Evolutionary conservation across 352 stramenopile genomes (phyloP).

Genomic region (Globisporangium spiculum): DNA sequence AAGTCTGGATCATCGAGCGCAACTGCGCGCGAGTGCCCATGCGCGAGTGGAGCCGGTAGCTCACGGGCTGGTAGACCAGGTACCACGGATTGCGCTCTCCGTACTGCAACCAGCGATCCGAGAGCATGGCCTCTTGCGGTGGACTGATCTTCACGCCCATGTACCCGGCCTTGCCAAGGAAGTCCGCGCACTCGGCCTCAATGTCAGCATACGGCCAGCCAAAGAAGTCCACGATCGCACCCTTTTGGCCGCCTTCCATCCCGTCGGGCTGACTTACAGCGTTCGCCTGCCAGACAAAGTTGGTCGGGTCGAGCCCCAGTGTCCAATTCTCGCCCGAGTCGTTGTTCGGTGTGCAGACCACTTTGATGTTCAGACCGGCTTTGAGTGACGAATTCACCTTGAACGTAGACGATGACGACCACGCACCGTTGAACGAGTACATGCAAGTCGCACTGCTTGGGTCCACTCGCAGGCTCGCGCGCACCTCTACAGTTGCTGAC

Average conservation of each 20-base stretch:
- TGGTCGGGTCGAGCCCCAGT: constrained; percentile 48
- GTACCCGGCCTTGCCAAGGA: constrained; percentile 63
- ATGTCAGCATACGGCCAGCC: constrained; percentile 68
- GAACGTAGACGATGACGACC: constrained; percentile 21
- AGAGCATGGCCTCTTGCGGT: constrained; percentile 53
- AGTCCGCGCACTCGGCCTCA: constrained; percentile 53
- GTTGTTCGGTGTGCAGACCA: constrained; percentile 22
- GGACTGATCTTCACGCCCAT: constrained; percentile 72
- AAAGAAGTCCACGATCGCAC: constrained; percentile 68
- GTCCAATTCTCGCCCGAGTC: constrained; percentile 23
- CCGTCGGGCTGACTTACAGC: constrained; percentile 26
- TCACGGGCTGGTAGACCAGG: constrained; percentile 64
- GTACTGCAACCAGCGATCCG: constrained; percentile 34
- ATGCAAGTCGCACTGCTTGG: constrained; percentile 18
- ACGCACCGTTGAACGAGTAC: constrained; percentile 39
- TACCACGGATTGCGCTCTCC: constrained; percentile 67
- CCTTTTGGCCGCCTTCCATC: constrained; percentile 47
- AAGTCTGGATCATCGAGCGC: constrained; percentile 63
- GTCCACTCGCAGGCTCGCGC: constrained; percentile 22
- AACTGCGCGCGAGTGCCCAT: constrained; percentile 51
- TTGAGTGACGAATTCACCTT: constrained; percentile 24
- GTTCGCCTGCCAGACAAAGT: constrained; percentile 63
- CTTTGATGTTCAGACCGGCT: constrained; percentile 32
- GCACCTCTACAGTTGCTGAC: not conserved
- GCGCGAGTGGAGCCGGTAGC: constrained; percentile 55